A percentile compares a stretch with the other conserved stretches of the same genome.
Evolutionary conservation across 345 rosid genomes (phyloP).

Genomic region (Syzygium aromaticum): DNA sequence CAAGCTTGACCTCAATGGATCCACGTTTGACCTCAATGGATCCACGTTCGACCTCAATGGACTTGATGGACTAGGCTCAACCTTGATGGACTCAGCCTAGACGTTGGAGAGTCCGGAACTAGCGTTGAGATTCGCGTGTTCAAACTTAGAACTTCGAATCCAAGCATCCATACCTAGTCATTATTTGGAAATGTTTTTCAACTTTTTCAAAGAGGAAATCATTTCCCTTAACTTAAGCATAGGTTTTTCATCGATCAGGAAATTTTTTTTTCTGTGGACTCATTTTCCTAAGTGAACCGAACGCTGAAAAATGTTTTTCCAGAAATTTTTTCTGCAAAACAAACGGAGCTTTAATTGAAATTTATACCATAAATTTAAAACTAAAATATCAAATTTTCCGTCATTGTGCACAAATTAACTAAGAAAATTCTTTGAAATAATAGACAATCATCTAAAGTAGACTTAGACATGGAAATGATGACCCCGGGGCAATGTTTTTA

Average conservation of each 20-base stretch:
- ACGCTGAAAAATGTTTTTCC: too few species aligned
- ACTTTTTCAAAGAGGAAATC: too few species aligned
- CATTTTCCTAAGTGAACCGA: too few species aligned
- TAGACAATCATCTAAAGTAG: not conserved
- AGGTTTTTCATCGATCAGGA: too few species aligned
- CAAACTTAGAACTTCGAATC: rapidly evolving
- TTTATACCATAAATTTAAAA: not conserved
- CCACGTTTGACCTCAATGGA: not conserved
- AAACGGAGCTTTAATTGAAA: too few species aligned
- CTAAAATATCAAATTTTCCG: not conserved
- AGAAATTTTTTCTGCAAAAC: too few species aligned
- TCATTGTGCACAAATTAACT: not conserved
- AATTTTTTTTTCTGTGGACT: too few species aligned
- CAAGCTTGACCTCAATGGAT: too few species aligned
- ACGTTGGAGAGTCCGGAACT: not conserved
- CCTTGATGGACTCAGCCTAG: too few species aligned
- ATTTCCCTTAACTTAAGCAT: too few species aligned
- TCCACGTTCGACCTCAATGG: not conserved
- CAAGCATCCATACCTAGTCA: not conserved
- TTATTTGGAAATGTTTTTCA: not conserved
- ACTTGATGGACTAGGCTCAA: too few species aligned
- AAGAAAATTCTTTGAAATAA: not conserved
- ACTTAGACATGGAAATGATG: not conserved
- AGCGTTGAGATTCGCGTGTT: not conserved
- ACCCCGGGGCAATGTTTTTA: not conserved